Conservation (phyloP, 306 rosid genomes). For the Vigna mungo region DNA sequence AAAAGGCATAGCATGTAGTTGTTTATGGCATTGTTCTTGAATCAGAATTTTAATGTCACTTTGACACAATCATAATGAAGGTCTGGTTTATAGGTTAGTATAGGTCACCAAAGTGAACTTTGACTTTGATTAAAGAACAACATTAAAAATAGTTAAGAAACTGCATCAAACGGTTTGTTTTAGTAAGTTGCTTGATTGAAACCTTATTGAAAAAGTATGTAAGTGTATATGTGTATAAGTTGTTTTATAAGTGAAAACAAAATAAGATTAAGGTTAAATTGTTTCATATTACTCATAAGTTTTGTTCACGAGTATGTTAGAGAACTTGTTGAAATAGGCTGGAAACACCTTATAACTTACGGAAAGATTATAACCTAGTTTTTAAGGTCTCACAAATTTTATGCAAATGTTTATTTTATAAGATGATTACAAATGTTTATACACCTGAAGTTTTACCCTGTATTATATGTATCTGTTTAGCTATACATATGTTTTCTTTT, state of each 20-base stretch:
- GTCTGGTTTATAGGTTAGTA: not conserved
- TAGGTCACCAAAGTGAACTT: not conserved
- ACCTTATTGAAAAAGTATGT: too few relatives aligned
- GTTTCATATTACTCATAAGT: not conserved
- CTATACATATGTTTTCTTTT: slow-evolving; percentile 24
- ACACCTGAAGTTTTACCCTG: not conserved
- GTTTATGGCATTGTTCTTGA: not conserved
- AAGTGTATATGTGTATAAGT: too few relatives aligned
- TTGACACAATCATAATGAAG: not conserved
- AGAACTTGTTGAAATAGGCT: not conserved
- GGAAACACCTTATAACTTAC: not conserved
- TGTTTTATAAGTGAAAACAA: not conserved
- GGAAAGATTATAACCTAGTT: not conserved
- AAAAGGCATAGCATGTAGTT: not conserved
- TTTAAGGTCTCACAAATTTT: not conserved
- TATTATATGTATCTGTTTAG: not conserved
- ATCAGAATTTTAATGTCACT: not conserved
- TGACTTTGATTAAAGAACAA: not conserved
- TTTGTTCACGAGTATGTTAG: too few relatives aligned
- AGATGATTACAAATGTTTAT: not conserved
- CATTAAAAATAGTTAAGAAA: not conserved
- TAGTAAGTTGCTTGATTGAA: too few relatives aligned
- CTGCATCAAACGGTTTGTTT: not conserved
- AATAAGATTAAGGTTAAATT: not conserved
- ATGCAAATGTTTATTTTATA: too few relatives aligned